These are phyloP conservation scores for Salix arbutifolia DNA, from an alignment of 345 rosid genomes.

Conservation along the genomic window DNA sequence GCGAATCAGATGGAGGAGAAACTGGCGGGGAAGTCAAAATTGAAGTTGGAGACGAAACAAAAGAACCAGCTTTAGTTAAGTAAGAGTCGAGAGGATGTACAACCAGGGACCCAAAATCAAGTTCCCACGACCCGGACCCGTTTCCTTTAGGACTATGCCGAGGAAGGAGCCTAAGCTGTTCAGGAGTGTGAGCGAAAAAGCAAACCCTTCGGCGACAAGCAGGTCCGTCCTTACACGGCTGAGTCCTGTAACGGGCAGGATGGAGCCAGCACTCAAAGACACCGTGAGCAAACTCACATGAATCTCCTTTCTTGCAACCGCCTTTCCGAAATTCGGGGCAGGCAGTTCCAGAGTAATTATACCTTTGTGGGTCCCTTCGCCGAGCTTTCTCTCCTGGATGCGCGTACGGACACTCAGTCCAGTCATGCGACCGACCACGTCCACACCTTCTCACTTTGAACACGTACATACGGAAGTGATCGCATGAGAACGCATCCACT, in stretches of 20 bases:
- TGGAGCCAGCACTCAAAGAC: constrained; percentile 95
- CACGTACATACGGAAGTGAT: constrained; percentile 70
- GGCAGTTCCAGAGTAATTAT: constrained; percentile 57
- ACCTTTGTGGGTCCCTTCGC: constrained; percentile 76
- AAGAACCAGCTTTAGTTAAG: not conserved
- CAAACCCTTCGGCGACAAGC: constrained; percentile 66
- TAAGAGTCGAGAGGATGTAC: constrained; percentile 9
- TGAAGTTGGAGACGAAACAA: constrained; percentile 48
- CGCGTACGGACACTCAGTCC: constrained; percentile 91
- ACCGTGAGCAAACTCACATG: constrained; percentile 60
- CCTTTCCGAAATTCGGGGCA: constrained; percentile 73
- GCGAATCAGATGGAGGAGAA: constrained; percentile 52
- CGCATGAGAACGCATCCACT: constrained; percentile 25
- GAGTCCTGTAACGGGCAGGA: constrained; percentile 76
- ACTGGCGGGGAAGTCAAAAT: constrained; percentile 38
- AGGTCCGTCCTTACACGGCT: constrained; percentile 76
- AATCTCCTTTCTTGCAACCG: constrained; percentile 50
- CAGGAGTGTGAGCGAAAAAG: constrained; percentile 80
- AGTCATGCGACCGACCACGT: constrained; percentile 71
- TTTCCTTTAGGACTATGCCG: constrained; percentile 7
- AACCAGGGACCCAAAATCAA: constrained; percentile 11
- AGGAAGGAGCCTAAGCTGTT: constrained; percentile 54
- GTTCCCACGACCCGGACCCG: constrained; percentile 1
- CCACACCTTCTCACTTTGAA: constrained; percentile 79
- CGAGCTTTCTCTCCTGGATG: constrained; percentile 90